phyloP scores from a whole-genome alignment of 2,329 filamentous ascomycete species.

The Apiospora phragmitis region DNA sequence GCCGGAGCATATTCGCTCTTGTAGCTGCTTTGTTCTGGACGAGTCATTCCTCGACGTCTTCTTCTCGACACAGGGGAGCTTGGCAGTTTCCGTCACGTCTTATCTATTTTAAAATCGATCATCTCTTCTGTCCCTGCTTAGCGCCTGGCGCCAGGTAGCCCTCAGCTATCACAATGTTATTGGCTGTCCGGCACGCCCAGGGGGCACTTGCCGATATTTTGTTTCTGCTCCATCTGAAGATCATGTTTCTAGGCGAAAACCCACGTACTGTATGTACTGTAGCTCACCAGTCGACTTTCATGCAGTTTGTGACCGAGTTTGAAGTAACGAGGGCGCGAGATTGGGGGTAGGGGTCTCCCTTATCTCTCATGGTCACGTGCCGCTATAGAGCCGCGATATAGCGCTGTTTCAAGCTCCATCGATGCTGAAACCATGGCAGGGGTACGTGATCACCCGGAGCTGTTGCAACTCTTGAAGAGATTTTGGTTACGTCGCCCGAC shows the following conservation, averaged over 20 bases:
- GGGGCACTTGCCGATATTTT: not conserved
- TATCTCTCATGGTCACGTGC: conserved; percentile 21
- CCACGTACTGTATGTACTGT: not conserved
- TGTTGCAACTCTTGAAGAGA: conserved; percentile 12
- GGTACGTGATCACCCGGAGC: conserved; percentile 12
- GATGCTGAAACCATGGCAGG: conserved; percentile 26
- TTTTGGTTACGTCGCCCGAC: conserved; percentile 12
- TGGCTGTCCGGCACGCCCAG: not conserved
- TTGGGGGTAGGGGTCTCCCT: not conserved
- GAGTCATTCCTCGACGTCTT: not conserved
- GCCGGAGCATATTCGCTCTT: not conserved
- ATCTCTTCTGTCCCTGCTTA: not conserved
- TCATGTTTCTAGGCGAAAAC: conserved; percentile 9
- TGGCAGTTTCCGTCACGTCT: conserved; percentile 21
- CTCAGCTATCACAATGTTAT: not conserved
- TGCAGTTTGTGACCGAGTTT: not conserved
- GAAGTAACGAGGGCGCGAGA: not conserved
- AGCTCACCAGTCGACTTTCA: not conserved
- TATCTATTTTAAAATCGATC: conserved; percentile 21
- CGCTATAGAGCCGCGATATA: conserved; percentile 17
- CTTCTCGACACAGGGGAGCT: not conserved
- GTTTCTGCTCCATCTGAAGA: conserved; percentile 9
- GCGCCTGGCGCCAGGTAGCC: not conserved
- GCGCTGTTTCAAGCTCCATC: conserved; percentile 25
- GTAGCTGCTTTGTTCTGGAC: not conserved